Percentiles rank a stretch among this genome's conserved stretches.
Conservation (phyloP, 805 yeast genomes). For the Blastobotrys terrestris region DNA sequence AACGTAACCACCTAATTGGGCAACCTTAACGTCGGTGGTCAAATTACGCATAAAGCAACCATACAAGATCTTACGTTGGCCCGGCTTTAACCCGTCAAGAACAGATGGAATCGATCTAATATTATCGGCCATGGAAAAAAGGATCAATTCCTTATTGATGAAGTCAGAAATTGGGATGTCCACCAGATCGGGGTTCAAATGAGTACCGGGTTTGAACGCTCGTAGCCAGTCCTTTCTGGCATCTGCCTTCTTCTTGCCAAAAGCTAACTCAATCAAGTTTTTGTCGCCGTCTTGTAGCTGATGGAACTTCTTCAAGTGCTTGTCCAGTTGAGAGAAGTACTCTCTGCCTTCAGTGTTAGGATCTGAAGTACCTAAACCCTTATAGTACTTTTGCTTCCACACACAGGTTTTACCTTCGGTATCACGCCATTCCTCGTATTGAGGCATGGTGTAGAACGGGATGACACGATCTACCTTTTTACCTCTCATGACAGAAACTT, state of each 20-base stretch:
- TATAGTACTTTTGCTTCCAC: slow-evolving; percentile 93
- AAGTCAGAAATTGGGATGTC: slow-evolving; percentile 89
- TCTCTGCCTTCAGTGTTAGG: slow-evolving; percentile 70
- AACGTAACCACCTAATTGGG: slow-evolving; percentile 84
- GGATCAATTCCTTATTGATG: slow-evolving; percentile 88
- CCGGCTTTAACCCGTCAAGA: slow-evolving; percentile 93
- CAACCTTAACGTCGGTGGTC: slow-evolving; percentile 74
- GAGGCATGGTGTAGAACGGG: slow-evolving; percentile 91
- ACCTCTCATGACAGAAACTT: slow-evolving; percentile 63
- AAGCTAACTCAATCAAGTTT: slow-evolving; percentile 79
- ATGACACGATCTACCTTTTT: slow-evolving; percentile 41
- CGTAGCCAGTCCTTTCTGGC: slow-evolving; percentile 97
- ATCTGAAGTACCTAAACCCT: slow-evolving; percentile 96
- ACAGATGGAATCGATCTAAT: slow-evolving; percentile 91
- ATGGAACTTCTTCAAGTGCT: slow-evolving; percentile 80
- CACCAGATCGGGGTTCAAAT: slow-evolving; percentile 66
- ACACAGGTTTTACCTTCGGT: slow-evolving; percentile 65
- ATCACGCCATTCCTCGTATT: slow-evolving; percentile 89
- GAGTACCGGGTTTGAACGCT: slow-evolving; percentile 86
- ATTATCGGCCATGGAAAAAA: slow-evolving; percentile 95
- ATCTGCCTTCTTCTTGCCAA: slow-evolving; percentile 91
- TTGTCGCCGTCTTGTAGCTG: slow-evolving; percentile 69
- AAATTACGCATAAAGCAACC: slow-evolving; percentile 82
- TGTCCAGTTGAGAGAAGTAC: slow-evolving; percentile 78
- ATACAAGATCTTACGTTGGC: slow-evolving; percentile 87